Base-by-base conservation (phyloP, 257 asterid genomes). In the Plantago ovata region DNA sequence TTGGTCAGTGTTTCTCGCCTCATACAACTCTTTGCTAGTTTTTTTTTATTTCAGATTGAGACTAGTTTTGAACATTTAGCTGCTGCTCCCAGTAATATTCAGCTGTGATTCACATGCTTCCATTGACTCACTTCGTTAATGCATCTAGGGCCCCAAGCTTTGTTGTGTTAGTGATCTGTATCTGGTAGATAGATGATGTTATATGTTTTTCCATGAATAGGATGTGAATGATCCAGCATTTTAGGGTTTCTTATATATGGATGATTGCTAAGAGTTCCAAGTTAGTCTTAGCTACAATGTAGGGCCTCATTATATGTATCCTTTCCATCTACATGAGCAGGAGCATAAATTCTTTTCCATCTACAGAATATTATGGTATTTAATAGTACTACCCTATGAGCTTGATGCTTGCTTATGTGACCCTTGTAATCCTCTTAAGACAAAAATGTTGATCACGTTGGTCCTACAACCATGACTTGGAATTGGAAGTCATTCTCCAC, bases 1-100 rank as follows among this genome's bases (percentile, higher is more conserved):
- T 42, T 39, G 68, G 78, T 73, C 49, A 54, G 77, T 61, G 7
- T 48, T 11, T 51, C 10, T n/a, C 9, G 0, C 39, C 33, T 58
- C 6, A 13, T 50, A 21, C 14, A 2, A 9, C 32, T 32, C 10
- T 2, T 54, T 55, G n/a, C 16, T 9, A 3, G 0, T n/a, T 32
- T 38, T 19, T n/a, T n/a, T 11, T 8, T 5, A 3, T 38, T 10
- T 59, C 7, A 33, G 32, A 46, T 15, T 11, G 23, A 9, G 21
- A 9, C 13, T 38, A 8, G 15, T 4, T 11, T n/a, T 47, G 48
- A 12, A 16, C 3, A n/a, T 11, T 60, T 14, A 13, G 16, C 18
- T 58, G 10, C 18, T 58, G 10, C 12, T 22, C 2, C 5, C 6
- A 23, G 9, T 47, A 3, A 28, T 16, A 21, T 4, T 3, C 13